Evolutionary conservation across 2,329 filamentous ascomycete genomes (phyloP).

Genomic region (Colletotrichum sp.): DNA sequence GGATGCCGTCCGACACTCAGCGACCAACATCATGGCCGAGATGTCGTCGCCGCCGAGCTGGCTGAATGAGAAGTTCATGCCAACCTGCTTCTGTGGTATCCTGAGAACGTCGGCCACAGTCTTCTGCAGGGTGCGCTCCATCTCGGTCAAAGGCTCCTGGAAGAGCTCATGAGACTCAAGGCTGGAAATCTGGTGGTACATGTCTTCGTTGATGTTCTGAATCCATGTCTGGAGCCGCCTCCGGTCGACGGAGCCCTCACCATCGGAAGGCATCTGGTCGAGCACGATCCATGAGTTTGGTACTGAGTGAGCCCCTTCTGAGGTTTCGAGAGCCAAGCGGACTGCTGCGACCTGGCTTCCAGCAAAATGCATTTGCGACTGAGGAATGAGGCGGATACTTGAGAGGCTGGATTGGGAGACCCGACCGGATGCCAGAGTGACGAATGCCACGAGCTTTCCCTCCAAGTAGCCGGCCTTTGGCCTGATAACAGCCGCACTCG

Average conservation of each 20-base stretch:
- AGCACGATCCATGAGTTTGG: conserved; percentile 56
- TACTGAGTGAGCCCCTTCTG: conserved; percentile 33
- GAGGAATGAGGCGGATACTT: conserved; percentile 38
- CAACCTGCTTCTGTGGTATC: conserved; percentile 42
- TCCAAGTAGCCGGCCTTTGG: conserved; percentile 57
- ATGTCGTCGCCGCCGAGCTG: conserved; percentile 46
- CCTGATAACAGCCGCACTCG: conserved; percentile 45
- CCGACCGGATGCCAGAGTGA: conserved; percentile 41
- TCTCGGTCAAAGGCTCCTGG: conserved; percentile 38
- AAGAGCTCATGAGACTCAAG: conserved; percentile 41
- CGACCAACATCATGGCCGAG: conserved; percentile 42
- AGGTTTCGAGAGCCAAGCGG: conserved; percentile 30
- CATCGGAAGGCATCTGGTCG: conserved; percentile 48
- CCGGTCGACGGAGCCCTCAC: conserved; percentile 43
- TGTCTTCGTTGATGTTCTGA: conserved; percentile 55
- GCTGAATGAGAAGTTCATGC: conserved; percentile 46
- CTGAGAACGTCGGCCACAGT: conserved; percentile 42
- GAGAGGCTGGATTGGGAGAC: conserved; percentile 27
- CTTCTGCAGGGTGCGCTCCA: conserved; percentile 44
- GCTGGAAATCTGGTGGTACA: conserved; percentile 50
- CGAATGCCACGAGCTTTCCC: conserved; percentile 51
- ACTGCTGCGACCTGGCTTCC: conserved; percentile 47
- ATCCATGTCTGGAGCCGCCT: conserved; percentile 57
- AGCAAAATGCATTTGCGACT: conserved; percentile 43
- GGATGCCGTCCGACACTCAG: conserved; percentile 41